Conservation (phyloP, 1,284 basidiomycete genomes). For the Phellopilus nigrolimitatus region DNA sequence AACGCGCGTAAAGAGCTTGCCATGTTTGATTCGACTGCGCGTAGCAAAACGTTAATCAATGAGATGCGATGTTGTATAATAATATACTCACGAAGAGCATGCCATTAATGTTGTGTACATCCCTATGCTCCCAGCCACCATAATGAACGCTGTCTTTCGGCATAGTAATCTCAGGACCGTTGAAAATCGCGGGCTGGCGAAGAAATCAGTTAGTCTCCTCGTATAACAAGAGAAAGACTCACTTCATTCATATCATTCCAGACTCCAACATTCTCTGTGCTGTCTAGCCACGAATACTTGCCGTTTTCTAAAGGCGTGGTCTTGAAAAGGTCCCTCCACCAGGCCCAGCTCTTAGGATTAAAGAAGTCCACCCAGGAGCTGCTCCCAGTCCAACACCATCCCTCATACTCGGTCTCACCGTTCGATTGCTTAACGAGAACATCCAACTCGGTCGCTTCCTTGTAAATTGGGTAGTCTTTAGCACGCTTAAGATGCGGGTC, state of each 20-base stretch:
- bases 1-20: constrained; percentile 77
- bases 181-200: constrained; percentile 87
- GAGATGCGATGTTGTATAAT: constrained; percentile 4
- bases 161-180: constrained; percentile 98
- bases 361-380: constrained; percentile 98
- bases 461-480: constrained; percentile 79
- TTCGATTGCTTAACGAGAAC: constrained; percentile 79
- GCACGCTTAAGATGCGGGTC: constrained; percentile 95
- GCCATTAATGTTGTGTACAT: constrained; percentile 92
- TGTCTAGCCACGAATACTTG: constrained; percentile 69
- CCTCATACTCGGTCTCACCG: constrained; percentile 86
- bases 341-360: constrained; percentile 85
- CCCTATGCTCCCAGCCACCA: constrained; percentile 96
- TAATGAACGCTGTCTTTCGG: constrained; percentile 90
- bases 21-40: constrained; percentile 78
- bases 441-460: constrained; percentile 75
- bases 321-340: constrained; percentile 88
- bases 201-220: constrained; percentile 3
- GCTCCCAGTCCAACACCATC: constrained; percentile 98
- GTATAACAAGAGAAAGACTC: constrained; percentile 21
- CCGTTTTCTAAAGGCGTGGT: constrained; percentile 41
- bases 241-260: constrained; percentile 99
- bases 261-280: constrained; percentile 79
- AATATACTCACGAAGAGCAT: constrained; percentile 70
- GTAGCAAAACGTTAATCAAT: constrained; percentile 15